Percentiles rank a stretch among this genome's conserved stretches.
These are phyloP conservation scores for Pestalotiopsis sp. DNA, from an alignment of 2,329 filamentous ascomycete genomes.

Conservation along the genomic window DNA sequence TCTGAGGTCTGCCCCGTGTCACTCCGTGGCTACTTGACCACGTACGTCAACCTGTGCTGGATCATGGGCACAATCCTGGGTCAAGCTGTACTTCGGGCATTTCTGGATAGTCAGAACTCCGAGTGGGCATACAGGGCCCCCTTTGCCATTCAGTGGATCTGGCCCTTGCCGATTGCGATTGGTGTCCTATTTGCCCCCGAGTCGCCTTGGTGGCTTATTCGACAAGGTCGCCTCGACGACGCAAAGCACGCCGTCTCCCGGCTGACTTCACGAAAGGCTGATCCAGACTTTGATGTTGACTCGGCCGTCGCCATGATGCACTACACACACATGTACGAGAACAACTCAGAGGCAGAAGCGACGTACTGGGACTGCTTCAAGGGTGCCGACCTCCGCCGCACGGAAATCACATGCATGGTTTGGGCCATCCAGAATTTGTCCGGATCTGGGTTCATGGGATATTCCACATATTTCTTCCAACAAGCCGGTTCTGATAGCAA, in stretches of 20 bases:
- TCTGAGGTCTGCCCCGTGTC: conserved; percentile 74
- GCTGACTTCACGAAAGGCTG: conserved; percentile 59
- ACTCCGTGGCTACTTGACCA: conserved; percentile 68
- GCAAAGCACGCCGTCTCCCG: conserved; percentile 68
- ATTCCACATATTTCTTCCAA: conserved; percentile 62
- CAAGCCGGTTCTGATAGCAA: conserved; percentile 57
- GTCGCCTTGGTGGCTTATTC: conserved; percentile 76
- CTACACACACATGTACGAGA: conserved; percentile 81
- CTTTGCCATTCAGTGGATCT: conserved; percentile 77
- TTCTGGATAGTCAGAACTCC: conserved; percentile 61
- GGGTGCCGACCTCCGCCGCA: conserved; percentile 75
- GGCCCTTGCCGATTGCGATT: conserved; percentile 67
- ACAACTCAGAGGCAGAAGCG: conserved; percentile 72
- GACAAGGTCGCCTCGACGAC: conserved; percentile 63
- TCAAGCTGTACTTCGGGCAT: conserved; percentile 71
- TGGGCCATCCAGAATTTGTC: conserved; percentile 67
- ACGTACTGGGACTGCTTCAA: conserved; percentile 84
- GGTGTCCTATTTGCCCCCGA: conserved; percentile 71
- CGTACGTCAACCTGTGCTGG: conserved; percentile 79
- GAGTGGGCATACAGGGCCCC: conserved; percentile 69
- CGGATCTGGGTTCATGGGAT: conserved; percentile 66
- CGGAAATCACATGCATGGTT: conserved; percentile 69
- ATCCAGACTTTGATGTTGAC: conserved; percentile 76
- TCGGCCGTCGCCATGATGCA: conserved; percentile 92
- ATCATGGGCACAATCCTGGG: conserved; percentile 73